Conservation (phyloP, 768 basidiomycete genomes). For the Coprinellus micaceus region DNA sequence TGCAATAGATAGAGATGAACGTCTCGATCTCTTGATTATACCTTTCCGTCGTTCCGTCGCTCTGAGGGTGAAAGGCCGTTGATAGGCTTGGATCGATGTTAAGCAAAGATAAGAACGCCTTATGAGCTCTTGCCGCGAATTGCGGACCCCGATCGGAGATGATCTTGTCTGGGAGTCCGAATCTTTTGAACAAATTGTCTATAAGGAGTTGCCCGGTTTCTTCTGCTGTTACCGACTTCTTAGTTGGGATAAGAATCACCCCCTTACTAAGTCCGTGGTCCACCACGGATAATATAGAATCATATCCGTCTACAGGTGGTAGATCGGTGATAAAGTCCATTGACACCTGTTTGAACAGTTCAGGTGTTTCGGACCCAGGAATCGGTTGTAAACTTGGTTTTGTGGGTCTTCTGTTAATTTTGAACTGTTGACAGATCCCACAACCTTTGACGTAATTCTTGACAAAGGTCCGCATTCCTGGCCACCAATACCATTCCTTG, state of each 20-base stretch:
- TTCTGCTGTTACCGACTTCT: constrained; percentile 10
- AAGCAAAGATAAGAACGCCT: constrained; percentile 24
- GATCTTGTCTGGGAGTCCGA: constrained; percentile 5
- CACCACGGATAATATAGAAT: constrained; percentile 23
- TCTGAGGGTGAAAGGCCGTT: constrained; percentile 42
- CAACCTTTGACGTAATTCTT: constrained; percentile 21
- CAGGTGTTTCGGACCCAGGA: neutral
- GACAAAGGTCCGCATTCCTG: constrained; percentile 14
- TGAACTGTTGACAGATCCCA: constrained; percentile 17
- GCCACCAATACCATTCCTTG: constrained; percentile 18
- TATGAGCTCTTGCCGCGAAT: constrained; percentile 31
- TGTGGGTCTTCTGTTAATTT: constrained; percentile 10
- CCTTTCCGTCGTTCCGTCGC: constrained; percentile 26
- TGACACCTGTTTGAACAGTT: constrained; percentile 10
- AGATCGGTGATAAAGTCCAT: constrained; percentile 22
- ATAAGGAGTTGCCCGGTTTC: neutral
- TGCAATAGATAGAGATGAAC: constrained; percentile 3
- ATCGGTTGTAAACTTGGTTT: constrained; percentile 12
- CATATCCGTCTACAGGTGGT: constrained; percentile 8
- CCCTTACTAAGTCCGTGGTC: too few relatives aligned
- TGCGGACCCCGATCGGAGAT: constrained; percentile 23
- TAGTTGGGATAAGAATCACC: constrained; percentile 13
- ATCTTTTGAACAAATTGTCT: neutral
- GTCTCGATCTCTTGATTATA: constrained; percentile 25
- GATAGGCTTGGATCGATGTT: constrained; percentile 30